phyloP scores from a whole-genome alignment of 1,139 yeast genomes.

The Blastobotrys malaysiensis region DNA sequence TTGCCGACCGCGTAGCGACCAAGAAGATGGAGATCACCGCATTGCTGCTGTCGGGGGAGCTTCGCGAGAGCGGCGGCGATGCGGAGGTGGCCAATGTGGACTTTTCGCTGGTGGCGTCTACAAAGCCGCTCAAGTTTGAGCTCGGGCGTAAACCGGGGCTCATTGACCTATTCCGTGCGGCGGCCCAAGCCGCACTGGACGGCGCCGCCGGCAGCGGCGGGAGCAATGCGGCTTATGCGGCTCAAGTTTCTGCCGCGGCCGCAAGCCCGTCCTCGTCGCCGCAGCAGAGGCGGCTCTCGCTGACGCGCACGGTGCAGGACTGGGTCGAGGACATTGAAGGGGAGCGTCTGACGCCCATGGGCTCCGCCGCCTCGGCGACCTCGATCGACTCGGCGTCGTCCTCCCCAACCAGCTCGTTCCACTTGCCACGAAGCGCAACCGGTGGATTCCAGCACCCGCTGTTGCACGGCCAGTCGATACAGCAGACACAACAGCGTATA shows the following conservation, averaged over 20 bases:
- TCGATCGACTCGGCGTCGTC: neutral
- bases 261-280: neutral
- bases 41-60: slow-evolving; percentile 16
- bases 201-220: neutral
- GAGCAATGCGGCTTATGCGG: neutral
- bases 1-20: slow-evolving; percentile 22
- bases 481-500: neutral
- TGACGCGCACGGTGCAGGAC: neutral
- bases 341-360: neutral
- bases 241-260: too few species aligned
- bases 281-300: neutral
- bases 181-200: slow-evolving; percentile 10
- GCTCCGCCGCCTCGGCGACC: neutral
- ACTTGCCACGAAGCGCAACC: neutral
- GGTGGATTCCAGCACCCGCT: neutral
- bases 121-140: neutral
- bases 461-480: neutral
- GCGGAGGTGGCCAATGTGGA: neutral
- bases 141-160: slow-evolving; percentile 11
- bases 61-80: neutral
- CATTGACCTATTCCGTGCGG: slow-evolving; percentile 16
- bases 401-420: neutral
- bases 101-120: neutral
- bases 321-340: neutral
- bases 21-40: slow-evolving; percentile 16